A percentile compares a stretch with the other conserved stretches of the same genome.
phyloP scores from a whole-genome alignment of 495 filamentous ascomycete species.

The Aspergillus wentii region DNA sequence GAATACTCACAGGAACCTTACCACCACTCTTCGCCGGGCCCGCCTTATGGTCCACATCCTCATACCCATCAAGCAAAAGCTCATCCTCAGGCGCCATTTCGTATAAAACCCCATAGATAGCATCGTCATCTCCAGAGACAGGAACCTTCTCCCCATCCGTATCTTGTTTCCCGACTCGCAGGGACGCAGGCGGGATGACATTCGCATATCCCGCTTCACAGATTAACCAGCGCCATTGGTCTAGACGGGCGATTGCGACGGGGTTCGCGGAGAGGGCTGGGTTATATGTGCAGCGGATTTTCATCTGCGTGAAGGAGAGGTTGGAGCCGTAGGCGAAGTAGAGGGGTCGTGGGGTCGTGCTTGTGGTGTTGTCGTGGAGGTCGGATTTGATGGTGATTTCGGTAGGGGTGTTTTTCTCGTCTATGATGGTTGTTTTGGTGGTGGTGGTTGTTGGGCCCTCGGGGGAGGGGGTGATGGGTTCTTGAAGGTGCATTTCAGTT shows the following conservation, averaged over 20 bases:
- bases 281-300: slow-evolving; percentile 50
- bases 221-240: slow-evolving; percentile 60
- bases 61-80: slow-evolving; percentile 34
- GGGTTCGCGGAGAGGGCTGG: slow-evolving; percentile 45
- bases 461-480: too few species aligned
- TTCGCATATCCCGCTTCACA: slow-evolving; percentile 67
- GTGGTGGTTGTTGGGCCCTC: slow-evolving; percentile 1
- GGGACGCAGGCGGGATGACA: slow-evolving; percentile 38
- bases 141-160: slow-evolving; percentile 13
- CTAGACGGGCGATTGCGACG: slow-evolving; percentile 40
- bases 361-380: slow-evolving; percentile 4
- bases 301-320: slow-evolving; percentile 64
- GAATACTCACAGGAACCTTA: slow-evolving; percentile 31
- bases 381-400: slow-evolving; percentile 6
- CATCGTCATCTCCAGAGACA: slow-evolving; percentile 18
- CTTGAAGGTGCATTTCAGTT: slow-evolving; percentile 7
- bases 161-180: slow-evolving; percentile 22
- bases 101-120: slow-evolving; percentile 59
- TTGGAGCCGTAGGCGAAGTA: slow-evolving; percentile 78
- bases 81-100: slow-evolving; percentile 40
- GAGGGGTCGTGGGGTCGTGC: slow-evolving; percentile 21
- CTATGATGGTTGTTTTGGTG: slow-evolving; percentile 1
- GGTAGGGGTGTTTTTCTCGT: slow-evolving; percentile 4
- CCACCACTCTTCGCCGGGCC: slow-evolving; percentile 2
- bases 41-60: slow-evolving; percentile 31